A percentile compares a stretch with the other conserved stretches of the same genome.
phyloP scores from a whole-genome alignment of 306 rosid genomes.

The Citrullus colocynthis region DNA sequence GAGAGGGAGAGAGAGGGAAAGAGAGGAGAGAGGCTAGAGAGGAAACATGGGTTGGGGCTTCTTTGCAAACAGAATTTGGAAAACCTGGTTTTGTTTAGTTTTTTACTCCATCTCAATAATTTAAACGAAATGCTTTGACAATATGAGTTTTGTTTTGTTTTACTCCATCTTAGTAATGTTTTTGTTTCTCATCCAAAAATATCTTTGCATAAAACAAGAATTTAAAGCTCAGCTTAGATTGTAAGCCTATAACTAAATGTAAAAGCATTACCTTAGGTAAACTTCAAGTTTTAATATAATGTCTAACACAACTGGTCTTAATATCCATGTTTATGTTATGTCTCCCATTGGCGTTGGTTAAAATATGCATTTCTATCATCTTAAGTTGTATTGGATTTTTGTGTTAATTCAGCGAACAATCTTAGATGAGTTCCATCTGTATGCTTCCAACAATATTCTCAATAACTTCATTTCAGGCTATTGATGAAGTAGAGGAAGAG shows the following conservation, averaged over 20 bases:
- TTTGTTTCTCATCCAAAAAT: neutral
- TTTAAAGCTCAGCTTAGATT: neutral
- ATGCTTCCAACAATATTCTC: neutral
- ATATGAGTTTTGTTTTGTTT: too few species aligned
- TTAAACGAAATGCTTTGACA: too few species aligned
- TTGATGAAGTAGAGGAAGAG: slow-evolving; percentile 86
- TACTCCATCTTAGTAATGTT: neutral
- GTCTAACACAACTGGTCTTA: neutral
- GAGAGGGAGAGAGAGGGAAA: neutral
- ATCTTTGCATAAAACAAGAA: neutral
- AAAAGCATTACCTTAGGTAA: neutral
- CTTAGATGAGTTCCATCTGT: neutral
- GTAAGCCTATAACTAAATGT: neutral
- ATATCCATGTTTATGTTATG: neutral
- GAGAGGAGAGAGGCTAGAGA: neutral
- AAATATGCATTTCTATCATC: neutral
- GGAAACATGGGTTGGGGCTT: neutral
- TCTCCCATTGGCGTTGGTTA: neutral
- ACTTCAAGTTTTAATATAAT: neutral
- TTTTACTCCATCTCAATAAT: neutral
- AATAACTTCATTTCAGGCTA: slow-evolving; percentile 42
- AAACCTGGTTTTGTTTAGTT: neutral
- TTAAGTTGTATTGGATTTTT: neutral
- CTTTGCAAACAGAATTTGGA: neutral
- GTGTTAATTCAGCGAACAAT: neutral